Conservation (phyloP, 495 filamentous ascomycete species). For the Neurospora cerealis region DNA sequence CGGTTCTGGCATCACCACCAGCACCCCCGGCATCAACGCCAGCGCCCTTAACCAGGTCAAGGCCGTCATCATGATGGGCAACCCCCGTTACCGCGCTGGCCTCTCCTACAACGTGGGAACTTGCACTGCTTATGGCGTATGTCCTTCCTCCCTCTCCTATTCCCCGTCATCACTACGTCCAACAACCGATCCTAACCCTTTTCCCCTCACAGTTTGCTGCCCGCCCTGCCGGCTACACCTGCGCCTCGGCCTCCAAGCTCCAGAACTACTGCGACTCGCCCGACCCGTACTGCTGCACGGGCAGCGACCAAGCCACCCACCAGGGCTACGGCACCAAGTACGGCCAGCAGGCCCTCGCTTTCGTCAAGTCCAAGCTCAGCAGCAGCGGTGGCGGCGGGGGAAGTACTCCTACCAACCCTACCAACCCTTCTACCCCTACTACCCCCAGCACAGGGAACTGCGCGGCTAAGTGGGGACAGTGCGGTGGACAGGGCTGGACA, state of each 20-base stretch:
- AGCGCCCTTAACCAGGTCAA: slow-evolving; percentile 34
- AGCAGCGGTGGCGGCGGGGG: not conserved
- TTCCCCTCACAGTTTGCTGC: slow-evolving; percentile 36
- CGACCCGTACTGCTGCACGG: slow-evolving; percentile 57
- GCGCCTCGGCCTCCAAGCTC: slow-evolving; percentile 42
- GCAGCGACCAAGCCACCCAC: slow-evolving; percentile 45
- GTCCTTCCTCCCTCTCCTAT: slow-evolving; percentile 10
- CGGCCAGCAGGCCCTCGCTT: slow-evolving; percentile 44
- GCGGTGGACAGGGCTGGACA: slow-evolving; percentile 21
- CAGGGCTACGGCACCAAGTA: slow-evolving; percentile 50
- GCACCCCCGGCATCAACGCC: slow-evolving; percentile 32
- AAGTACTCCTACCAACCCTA: slow-evolving; percentile 2
- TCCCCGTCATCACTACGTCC: not conserved
- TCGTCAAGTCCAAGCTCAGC: slow-evolving; percentile 38
- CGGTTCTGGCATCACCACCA: slow-evolving; percentile 11
- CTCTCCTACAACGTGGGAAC: slow-evolving; percentile 53
- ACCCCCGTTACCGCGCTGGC: slow-evolving; percentile 43
- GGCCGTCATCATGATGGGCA: slow-evolving; percentile 53
- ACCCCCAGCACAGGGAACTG: slow-evolving; percentile 17
- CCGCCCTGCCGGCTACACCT: slow-evolving; percentile 45
- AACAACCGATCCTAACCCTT: slow-evolving; percentile 1
- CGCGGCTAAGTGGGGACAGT: slow-evolving; percentile 20
- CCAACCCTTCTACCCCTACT: not conserved
- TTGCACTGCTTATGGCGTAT: slow-evolving; percentile 47
- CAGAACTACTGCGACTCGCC: slow-evolving; percentile 52